Conservation (phyloP, 257 asterid species). For the Catharanthus roseus region DNA sequence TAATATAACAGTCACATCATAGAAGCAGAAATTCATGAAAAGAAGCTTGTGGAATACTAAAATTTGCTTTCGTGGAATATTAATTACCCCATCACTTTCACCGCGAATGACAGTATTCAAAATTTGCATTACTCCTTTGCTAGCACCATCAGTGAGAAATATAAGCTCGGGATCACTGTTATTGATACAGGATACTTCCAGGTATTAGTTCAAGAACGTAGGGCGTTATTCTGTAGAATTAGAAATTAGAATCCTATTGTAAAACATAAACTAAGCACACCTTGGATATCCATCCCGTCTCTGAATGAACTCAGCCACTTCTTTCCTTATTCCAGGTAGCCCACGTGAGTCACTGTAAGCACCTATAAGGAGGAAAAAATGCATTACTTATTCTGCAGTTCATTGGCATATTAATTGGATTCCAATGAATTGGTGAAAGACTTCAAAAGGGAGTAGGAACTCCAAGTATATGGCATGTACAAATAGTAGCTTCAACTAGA, state of each 20-base stretch:
- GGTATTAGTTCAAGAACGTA: constrained; percentile 18
- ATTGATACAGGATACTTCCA: constrained; percentile 13
- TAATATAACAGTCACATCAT: not conserved
- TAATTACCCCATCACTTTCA: constrained; percentile 67
- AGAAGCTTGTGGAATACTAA: constrained; percentile 1
- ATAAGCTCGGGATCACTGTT: constrained; percentile 96
- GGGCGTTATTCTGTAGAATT: not conserved
- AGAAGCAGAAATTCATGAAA: constrained; percentile 4
- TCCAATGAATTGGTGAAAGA: constrained; percentile 1
- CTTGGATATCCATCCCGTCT: constrained; percentile 99
- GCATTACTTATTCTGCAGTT: constrained; percentile 10
- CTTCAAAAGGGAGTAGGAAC: too few species aligned
- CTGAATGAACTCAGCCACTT: constrained; percentile 90
- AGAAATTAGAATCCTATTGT: not conserved
- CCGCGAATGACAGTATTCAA: constrained; percentile 62
- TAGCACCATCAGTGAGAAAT: constrained; percentile 96
- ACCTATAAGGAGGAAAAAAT: constrained; percentile 38
- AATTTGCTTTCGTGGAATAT: constrained; percentile 13
- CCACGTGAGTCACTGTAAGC: constrained; percentile 99
- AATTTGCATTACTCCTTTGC: constrained; percentile 99
- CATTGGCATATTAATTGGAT: not conserved
- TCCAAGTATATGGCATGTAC: too few species aligned
- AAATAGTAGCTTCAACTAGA: not conserved
- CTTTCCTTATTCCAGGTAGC: constrained; percentile 88
- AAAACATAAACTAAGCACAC: constrained; percentile 30